A percentile compares a stretch with the other conserved stretches of the same genome.
Conservation (phyloP, 2,329 filamentous ascomycete genomes). For the Monilinia vaccinii-corymbosi region DNA sequence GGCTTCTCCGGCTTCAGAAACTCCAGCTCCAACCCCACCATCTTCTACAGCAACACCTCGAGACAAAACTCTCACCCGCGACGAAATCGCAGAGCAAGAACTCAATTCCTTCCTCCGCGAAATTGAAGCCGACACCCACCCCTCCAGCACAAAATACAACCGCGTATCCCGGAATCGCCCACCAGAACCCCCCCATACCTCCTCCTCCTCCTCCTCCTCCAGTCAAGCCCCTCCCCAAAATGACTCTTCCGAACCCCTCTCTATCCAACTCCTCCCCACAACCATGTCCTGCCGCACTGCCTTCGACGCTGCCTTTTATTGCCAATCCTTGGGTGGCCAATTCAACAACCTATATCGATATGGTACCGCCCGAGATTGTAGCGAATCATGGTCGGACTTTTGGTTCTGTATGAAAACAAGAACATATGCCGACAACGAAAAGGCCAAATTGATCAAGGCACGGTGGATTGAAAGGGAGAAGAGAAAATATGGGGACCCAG, state of each 20-base stretch:
- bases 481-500: constrained; percentile 39
- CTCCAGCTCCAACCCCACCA: constrained; percentile 11
- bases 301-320: constrained; percentile 92
- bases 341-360: constrained; percentile 88
- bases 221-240: constrained; percentile 11
- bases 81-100: constrained; percentile 29
- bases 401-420: constrained; percentile 95
- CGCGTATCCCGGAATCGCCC: constrained; percentile 19
- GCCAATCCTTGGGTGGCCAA: constrained; percentile 82
- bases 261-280: constrained; percentile 65
- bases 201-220: neutral
- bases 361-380: constrained; percentile 67
- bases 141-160: constrained; percentile 23
- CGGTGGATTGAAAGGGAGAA: constrained; percentile 41
- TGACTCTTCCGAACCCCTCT: constrained; percentile 35
- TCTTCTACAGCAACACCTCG: constrained; percentile 13
- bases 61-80: constrained; percentile 18
- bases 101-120: constrained; percentile 29
- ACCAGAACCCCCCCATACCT: neutral
- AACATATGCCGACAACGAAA: constrained; percentile 48
- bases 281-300: constrained; percentile 82
- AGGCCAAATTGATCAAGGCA: constrained; percentile 38
- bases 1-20: neutral
- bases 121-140: constrained; percentile 24
- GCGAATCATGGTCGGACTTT: constrained; percentile 84